These are phyloP conservation scores for Fusarium sp. DNA, from an alignment of 2,329 filamentous ascomycete species.

Conservation along the genomic window DNA sequence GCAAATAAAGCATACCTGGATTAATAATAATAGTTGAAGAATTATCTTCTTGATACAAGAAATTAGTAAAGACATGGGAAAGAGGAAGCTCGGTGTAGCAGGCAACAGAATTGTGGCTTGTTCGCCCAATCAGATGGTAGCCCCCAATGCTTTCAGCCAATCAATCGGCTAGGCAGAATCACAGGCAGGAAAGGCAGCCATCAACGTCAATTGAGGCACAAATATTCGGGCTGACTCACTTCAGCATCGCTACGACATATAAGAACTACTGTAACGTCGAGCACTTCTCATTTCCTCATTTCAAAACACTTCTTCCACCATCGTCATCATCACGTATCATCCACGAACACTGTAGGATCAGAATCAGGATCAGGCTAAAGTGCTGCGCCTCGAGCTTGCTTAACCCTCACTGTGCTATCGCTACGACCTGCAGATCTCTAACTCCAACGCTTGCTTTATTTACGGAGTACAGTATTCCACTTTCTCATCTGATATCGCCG, in stretches of 20 bases:
- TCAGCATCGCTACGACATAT: not conserved
- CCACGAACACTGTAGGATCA: not conserved
- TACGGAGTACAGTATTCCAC: no score
- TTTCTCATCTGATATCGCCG: not conserved
- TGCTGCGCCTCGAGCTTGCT: not conserved
- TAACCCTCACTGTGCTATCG: no score
- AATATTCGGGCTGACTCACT: slow-evolving; percentile 1
- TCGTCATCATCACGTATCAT: not conserved
- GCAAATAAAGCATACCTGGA: rapidly evolving
- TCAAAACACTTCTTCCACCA: not conserved
- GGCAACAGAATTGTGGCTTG: slow-evolving; percentile 8
- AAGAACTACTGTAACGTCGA: not conserved
- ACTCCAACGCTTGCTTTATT: not conserved
- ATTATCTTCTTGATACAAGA: no score
- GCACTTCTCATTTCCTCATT: not conserved
- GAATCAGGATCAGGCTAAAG: not conserved
- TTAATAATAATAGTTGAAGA: no score
- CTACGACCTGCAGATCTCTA: rapidly evolving
- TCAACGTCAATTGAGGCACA: not conserved
- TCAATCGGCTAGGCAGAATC: slow-evolving; percentile 1
- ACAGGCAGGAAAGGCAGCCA: slow-evolving; percentile 15
- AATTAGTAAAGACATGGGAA: rapidly evolving
- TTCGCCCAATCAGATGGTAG: not conserved
- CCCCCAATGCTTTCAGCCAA: not conserved
- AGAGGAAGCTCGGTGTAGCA: not conserved